Evolutionary conservation across 345 rosid species (phyloP), one percentile per base, ranked within the genome.

Genomic region (Kernera saxatilis): DNA sequence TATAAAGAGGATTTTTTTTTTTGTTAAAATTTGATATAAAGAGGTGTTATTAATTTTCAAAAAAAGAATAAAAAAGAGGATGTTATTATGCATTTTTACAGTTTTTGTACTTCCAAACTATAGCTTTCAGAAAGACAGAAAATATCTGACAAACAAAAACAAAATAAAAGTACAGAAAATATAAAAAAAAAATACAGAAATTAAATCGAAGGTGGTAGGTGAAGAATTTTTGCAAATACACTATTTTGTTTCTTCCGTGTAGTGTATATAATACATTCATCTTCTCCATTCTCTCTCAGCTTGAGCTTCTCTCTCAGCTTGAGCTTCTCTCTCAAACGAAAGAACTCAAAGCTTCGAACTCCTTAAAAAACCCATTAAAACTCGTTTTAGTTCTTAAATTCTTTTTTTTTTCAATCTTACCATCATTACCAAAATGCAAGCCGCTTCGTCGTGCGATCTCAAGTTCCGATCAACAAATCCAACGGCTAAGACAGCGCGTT

Each of bases 171-270:
- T 6, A 27, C 22, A 22, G 12, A 21, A 48, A 50, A 5, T 49
- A 3, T 2, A 19, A 13, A 11, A 39, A 51, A 1, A 15, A 0
- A 3, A 27, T 12, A n/a, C n/a, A 32, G 17, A 72, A 52, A 63
- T 43, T 62, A 52, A 64, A 62, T 51, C 19, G 44, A 62, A 62
- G 27, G 76, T 63, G 68, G 67, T 74, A 67, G 78, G 78, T 74
- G 68, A 58, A 41, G 37, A 23, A 67, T 35, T 66, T 57, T 32
- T 14, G 18, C 23, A 4, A 5, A 54, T 1, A 13, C 8, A 2
- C 26, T n/a, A 12, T 2, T 29, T 9, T n/a, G n/a, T 40, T 26
- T 26, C 13, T 18, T 53, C 25, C 2, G 3, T 26, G 35, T 22
- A 49, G 35, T 71, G 40, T 66, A 57, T 67, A 65, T 64, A 67